Evolutionary conservation across 177 flowering plant species (phyloP), one percentile per base, ranked within the genome.

Genomic region (Tripterygium wilfordii): DNA sequence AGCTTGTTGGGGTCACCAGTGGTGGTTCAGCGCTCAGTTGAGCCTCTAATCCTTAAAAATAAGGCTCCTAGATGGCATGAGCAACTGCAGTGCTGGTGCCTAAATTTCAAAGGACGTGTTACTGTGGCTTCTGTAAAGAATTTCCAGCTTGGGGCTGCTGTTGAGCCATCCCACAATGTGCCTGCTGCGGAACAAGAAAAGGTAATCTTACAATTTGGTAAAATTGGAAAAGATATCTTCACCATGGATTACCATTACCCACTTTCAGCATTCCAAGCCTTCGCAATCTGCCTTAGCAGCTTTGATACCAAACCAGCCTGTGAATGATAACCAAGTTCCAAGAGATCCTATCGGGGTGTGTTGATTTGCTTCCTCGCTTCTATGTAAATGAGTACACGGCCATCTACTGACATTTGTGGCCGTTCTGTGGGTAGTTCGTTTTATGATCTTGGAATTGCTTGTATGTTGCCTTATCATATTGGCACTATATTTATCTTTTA

Each of bases 191-290:
- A 78, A 39, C 77, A 75, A 45, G 81, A 78, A 13, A 72, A 56
- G 57, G 71, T 76, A 5, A 70, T 75, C 25, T 45, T 78, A 38
- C 84, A 79, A 48, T 79, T 79, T 44, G 85, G 85, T 7, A 79
- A 77, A 56, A 64, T 79, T 30, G 85, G 82, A 14, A 79, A 77
- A 58, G 85, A 79, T 54, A 65, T 79, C 39, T 79, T 79, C 66
- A 79, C 85, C 35, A 74, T 79, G 85, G 85, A 79, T 36, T 79
- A 79, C 48, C 63, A 69, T 6, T 79, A 79, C 30, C 85, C 85
- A 2, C 65, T 79, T n/a, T 79, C 85, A 42, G 82, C 85, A 20
- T 77, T 79, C 46, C 85, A 79, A 52, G 85, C 82, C 25, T 79
- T 79, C 57, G 79, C 78, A 0, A 67, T 79, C 40, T 79, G 82